Conservation (phyloP, 1,284 basidiomycete genomes). For the Stereum hirsutum region DNA sequence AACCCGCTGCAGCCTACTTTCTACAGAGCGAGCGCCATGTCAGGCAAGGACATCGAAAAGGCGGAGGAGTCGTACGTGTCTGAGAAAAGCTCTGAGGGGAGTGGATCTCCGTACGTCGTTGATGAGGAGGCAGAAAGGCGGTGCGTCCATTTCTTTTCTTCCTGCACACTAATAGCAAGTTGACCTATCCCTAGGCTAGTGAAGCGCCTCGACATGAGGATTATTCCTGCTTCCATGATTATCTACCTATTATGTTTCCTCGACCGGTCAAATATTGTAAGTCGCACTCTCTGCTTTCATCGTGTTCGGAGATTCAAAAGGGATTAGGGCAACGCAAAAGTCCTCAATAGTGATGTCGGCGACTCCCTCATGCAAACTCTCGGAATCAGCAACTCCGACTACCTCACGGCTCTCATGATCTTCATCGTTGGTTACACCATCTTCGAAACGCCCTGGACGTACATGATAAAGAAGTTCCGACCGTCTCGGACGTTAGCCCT, state of each 20-base stretch:
- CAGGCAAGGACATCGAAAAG: too few species aligned
- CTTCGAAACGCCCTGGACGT: constrained; percentile 30
- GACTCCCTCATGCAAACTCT: constrained; percentile 23
- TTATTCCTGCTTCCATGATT: constrained; percentile 19
- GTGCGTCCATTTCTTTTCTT: too few species aligned
- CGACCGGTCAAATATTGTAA: constrained; percentile 28
- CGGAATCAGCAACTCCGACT: constrained; percentile 22
- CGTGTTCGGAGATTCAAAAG: neutral
- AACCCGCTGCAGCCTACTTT: too few species aligned
- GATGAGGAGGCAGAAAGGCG: too few species aligned
- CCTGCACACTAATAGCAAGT: too few species aligned
- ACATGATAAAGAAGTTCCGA: constrained; percentile 32
- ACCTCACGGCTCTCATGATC: constrained; percentile 27
- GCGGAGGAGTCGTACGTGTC: too few species aligned
- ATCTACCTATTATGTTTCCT: constrained; percentile 29
- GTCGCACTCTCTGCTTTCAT: constrained; percentile 4
- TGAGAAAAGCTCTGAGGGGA: too few species aligned
- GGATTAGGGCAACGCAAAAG: constrained; percentile 25
- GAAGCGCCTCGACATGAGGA: constrained; percentile 18
- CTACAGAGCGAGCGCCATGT: too few species aligned
- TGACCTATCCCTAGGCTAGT: too few species aligned
- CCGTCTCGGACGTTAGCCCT: constrained; percentile 26
- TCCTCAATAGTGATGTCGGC: constrained; percentile 23
- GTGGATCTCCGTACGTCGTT: too few species aligned
- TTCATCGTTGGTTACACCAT: constrained; percentile 27